Evolutionary conservation across 352 stramenopile species (phyloP), one percentile per base, ranked within the genome.

Genomic region (Pythium rhizo-oryzae): DNA sequence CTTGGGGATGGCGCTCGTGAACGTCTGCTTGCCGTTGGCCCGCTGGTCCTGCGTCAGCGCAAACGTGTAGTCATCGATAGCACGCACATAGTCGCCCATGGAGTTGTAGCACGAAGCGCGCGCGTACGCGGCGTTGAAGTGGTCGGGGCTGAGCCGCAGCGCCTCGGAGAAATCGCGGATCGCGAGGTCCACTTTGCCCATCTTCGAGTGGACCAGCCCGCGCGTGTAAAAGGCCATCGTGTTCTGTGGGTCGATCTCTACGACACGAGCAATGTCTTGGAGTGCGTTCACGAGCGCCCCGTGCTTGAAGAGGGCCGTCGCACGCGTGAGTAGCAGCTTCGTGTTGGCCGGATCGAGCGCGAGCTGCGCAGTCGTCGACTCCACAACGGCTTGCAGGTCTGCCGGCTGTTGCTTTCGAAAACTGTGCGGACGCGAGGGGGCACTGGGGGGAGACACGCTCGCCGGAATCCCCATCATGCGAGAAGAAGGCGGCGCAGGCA

Each of bases 41-140:
- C 70, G 70, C 60, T 93, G 85, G 67, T 97, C 90, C 61, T 96
- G 93, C 30, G 85, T 69, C 33, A 97, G 70, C 1, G 90, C 89
- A 35, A 94, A 84, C 53, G 93, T 96, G 76, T 97, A 97, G 65
- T 97, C 90, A 53, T 97, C 90, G 54, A 97, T 97, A 3, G 91
- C 91, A 25, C 77, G 78, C 23, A 88, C 76, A 63, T 96, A 95
- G 72, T 94, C 82, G 6, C 87, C 90, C 60, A 93, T 83, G 19
- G 76, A 86, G 67, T 97, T 97, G 74, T 90, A 94, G 59, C 84
- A 96, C 23, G 91, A 93, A 2, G 87, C 91, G 9, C 91, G 78
- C 39, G 87, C 87, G 51, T 97, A 97, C 21, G 86, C 85, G 9
- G 91, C 91, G 60, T 94, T 96, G 47, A 97, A 82, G 60, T 97